phyloP scores from a whole-genome alignment of 2,329 filamentous ascomycete genomes.

The Byssoonygena ceratinophila region DNA sequence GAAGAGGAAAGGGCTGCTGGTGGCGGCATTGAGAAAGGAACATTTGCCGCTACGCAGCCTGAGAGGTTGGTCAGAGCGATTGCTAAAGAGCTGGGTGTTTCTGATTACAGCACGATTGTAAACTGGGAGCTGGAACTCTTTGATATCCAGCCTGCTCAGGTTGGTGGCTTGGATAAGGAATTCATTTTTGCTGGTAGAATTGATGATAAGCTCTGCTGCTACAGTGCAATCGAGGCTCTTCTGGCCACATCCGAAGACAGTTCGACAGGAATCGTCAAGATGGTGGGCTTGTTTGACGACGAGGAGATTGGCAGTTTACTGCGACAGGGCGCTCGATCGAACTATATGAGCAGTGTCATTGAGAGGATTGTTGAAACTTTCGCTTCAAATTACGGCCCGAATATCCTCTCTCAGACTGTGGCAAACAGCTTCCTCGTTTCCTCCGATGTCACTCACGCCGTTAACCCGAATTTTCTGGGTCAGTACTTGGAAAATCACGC shows the following conservation, averaged over 20 bases:
- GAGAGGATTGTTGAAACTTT: constrained; percentile 66
- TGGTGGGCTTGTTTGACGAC: constrained; percentile 91
- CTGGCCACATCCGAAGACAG: constrained; percentile 51
- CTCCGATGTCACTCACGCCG: constrained; percentile 85
- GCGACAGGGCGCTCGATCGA: constrained; percentile 78
- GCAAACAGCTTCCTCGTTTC: constrained; percentile 87
- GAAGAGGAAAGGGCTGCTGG: constrained; percentile 20
- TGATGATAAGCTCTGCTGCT: constrained; percentile 96
- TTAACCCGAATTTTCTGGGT: constrained; percentile 84
- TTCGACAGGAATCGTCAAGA: constrained; percentile 58
- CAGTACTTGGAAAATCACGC: constrained; percentile 77
- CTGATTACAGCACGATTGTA: constrained; percentile 62
- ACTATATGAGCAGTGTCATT: constrained; percentile 72
- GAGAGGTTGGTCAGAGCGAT: constrained; percentile 76
- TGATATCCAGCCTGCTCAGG: constrained; percentile 73
- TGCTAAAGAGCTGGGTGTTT: constrained; percentile 62
- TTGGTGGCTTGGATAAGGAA: constrained; percentile 78
- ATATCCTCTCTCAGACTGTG: constrained; percentile 66
- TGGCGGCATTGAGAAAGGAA: constrained; percentile 37
- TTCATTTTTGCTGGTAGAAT: constrained; percentile 93
- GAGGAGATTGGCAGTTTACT: constrained; percentile 91
- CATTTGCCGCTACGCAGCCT: constrained; percentile 76
- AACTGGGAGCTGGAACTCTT: constrained; percentile 98
- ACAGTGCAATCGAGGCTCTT: constrained; percentile 76
- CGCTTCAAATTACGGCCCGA: constrained; percentile 34